Conservation (phyloP, 768 basidiomycete species). For the Termitomyces sp. region DNA sequence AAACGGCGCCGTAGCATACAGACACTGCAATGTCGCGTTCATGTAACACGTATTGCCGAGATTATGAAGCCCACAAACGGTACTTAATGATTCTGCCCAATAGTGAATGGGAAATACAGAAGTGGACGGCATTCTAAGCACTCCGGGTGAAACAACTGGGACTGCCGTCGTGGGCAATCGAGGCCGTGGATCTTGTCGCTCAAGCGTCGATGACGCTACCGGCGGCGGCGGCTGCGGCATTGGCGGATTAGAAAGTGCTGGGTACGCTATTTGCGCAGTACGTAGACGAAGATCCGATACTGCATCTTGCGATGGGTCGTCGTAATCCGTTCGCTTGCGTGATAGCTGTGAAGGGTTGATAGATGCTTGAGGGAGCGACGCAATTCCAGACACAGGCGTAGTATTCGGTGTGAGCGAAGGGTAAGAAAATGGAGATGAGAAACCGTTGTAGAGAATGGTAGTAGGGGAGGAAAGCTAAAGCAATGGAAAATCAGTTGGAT, state of each 20-base stretch:
- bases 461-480: conserved; percentile 27
- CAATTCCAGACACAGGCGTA: conserved; percentile 34
- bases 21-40: conserved; percentile 96
- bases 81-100: conserved; percentile 79
- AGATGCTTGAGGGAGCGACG: conserved; percentile 80
- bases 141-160: conserved; percentile 36
- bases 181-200: conserved; percentile 72
- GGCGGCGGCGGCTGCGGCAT: conserved; percentile 76
- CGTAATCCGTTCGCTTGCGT: conserved; percentile 71
- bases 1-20: conserved; percentile 92
- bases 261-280: conserved; percentile 67
- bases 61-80: conserved; percentile 87
- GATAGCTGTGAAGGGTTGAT: conserved; percentile 69
- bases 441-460: conserved; percentile 23
- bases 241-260: conserved; percentile 56
- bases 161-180: conserved; percentile 34
- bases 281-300: conserved; percentile 40
- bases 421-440: conserved; percentile 31
- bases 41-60: conserved; percentile 98
- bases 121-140: conserved; percentile 57
- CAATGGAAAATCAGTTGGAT: neutral
- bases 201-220: conserved; percentile 61
- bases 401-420: conserved; percentile 38
- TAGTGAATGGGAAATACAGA: conserved; percentile 71
- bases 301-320: conserved; percentile 72